These are phyloP conservation scores for Exophiala alcalophila DNA, from an alignment of 2,329 filamentous ascomycete species.

Conservation along the genomic window DNA sequence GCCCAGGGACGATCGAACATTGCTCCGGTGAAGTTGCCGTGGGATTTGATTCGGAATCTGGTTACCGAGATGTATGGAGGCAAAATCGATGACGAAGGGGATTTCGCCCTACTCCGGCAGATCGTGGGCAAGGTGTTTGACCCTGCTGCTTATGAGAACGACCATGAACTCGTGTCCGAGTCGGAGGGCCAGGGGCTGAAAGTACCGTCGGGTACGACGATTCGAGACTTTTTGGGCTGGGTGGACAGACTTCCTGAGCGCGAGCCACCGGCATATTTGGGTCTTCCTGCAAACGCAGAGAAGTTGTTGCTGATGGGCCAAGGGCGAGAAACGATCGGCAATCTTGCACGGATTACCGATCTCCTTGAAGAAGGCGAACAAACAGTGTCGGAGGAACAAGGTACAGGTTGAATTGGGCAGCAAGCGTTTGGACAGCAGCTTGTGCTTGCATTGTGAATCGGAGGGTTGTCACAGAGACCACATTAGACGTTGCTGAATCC, in stretches of 20 bases:
- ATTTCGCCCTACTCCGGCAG: constrained; percentile 69
- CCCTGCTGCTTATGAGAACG: constrained; percentile 84
- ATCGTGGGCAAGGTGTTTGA: constrained; percentile 79
- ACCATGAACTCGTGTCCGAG: constrained; percentile 80
- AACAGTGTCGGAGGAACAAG: constrained; percentile 47
- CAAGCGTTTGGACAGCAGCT: not conserved
- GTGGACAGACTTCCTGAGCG: constrained; percentile 88
- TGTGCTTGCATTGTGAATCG: not conserved
- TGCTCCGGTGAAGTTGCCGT: constrained; percentile 88
- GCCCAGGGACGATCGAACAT: constrained; percentile 87
- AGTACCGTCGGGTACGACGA: constrained; percentile 75
- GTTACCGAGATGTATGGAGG: constrained; percentile 94
- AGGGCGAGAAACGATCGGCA: constrained; percentile 77
- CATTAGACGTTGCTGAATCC: constrained; percentile 10
- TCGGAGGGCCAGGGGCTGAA: constrained; percentile 60
- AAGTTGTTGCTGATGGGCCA: constrained; percentile 88
- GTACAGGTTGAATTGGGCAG: not conserved
- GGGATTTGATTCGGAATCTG: constrained; percentile 90
- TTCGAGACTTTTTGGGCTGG: constrained; percentile 87
- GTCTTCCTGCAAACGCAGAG: constrained; percentile 91
- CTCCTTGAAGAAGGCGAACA: constrained; percentile 93
- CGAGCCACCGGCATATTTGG: constrained; percentile 92
- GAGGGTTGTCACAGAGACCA: constrained; percentile 3
- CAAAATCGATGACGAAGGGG: constrained; percentile 88
- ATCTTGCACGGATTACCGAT: constrained; percentile 79